Base-by-base conservation (phyloP, 75 land plant genomes). In the Cryptomeria japonica region DNA sequence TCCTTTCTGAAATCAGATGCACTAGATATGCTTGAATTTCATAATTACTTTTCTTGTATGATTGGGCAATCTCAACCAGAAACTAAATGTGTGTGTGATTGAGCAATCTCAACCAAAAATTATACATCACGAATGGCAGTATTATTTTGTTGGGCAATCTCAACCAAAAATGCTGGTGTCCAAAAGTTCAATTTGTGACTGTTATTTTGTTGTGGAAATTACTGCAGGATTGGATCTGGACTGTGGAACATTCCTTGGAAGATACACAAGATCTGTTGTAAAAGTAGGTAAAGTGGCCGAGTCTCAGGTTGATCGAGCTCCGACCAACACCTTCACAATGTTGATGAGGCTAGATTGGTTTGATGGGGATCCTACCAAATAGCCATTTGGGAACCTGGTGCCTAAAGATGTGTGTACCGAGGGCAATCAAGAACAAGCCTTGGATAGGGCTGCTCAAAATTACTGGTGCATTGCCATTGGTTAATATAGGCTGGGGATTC, bases 321-420 rank as follows among this genome's bases (percentile, higher is more conserved):
- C 97, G 61, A 84, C 85, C 38, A 95, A 98, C 79, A 90, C 92
- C 39, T 89, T 94, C 79, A 87, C 92, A 12, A 94, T 92, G 49
- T 91, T 93, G 25, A 98, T 98, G 99, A 89, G 99, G 16, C 89
- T 98, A 8, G 99, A 99, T 34, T 91, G 93, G 92, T 98, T 97
- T 82, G 99, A 98, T 85, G 99, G 99, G 1, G 91, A 95, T 85
- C 99, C 97, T 0, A 79, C 87, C 16, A 88, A 90, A n/a, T n/a
- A n/a, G n/a, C n/a, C n/a, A n/a, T n/a, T n/a, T n/a, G n/a, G n/a
- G n/a, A n/a, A n/a, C n/a, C n/a, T n/a, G n/a, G n/a, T n/a, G n/a
- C n/a, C n/a, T n/a, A n/a, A n/a, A n/a, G n/a, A n/a, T n/a, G n/a
- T n/a, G n/a, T n/a, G n/a, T n/a, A n/a, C n/a, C n/a, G n/a, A n/a